Evolutionary conservation across 768 basidiomycete species (phyloP).

Genomic region (Mycena haematopus): DNA sequence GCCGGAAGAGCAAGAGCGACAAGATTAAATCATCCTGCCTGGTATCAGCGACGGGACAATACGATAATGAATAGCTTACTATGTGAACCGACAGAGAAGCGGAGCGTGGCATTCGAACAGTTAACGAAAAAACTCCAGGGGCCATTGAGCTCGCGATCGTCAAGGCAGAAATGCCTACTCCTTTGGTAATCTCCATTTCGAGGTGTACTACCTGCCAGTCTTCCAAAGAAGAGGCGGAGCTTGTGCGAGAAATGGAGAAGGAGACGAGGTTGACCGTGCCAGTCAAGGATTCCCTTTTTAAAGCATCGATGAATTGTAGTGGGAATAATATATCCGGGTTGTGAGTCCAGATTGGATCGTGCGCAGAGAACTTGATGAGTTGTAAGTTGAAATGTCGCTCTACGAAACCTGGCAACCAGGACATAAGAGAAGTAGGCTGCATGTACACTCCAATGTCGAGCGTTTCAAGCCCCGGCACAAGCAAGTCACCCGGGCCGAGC

Average conservation of each 20-base stretch:
- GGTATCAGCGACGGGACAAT: not conserved
- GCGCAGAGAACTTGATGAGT: conserved; percentile 2
- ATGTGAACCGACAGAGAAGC: not conserved
- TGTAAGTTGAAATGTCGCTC: conserved; percentile 1
- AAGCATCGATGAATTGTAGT: not conserved
- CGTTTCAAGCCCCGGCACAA: conserved; percentile 11
- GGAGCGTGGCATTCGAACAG: not conserved
- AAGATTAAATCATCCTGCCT: conserved; percentile 8
- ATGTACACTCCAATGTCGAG: not conserved
- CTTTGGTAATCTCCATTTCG: not conserved
- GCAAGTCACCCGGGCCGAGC: not conserved
- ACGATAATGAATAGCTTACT: not conserved
- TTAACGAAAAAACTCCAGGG: not conserved
- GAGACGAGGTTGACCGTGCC: not conserved
- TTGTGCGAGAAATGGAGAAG: conserved; percentile 11
- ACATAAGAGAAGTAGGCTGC: not conserved
- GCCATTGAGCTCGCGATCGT: not conserved
- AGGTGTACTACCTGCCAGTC: conserved; percentile 6
- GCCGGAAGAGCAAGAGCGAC: not conserved
- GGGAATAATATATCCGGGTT: conserved; percentile 11
- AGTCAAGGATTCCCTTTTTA: conserved; percentile 1
- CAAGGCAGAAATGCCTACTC: conserved; percentile 1
- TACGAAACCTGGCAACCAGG: conserved; percentile 10
- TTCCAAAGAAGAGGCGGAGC: not conserved
- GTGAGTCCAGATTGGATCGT: not conserved